Evolutionary conservation across 139 green algal species (phyloP).

Genomic region (Desmodesmus armatus): DNA sequence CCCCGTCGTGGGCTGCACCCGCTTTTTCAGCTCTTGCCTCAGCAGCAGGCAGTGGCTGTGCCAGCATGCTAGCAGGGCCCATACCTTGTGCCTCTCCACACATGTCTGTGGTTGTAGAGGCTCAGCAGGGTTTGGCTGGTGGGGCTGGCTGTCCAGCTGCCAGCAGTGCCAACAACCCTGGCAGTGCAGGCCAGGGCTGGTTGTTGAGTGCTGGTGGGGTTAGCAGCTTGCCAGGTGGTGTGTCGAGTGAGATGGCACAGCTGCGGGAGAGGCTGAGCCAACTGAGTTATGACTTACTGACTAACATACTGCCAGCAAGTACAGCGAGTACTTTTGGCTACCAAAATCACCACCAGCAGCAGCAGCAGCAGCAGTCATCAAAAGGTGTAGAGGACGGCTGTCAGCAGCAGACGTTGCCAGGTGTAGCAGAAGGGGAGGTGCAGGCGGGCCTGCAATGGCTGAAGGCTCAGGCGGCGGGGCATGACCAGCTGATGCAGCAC

Average conservation of each 20-base stretch:
- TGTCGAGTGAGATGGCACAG: neutral
- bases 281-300: constrained; percentile 31
- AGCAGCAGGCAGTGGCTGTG: no score
- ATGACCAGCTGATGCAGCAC: constrained; percentile 34
- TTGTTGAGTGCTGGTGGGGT: neutral
- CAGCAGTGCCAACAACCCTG: no score
- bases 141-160: neutral
- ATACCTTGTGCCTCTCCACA: no score
- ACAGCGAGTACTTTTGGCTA: neutral
- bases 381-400: neutral
- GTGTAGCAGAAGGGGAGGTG: neutral
- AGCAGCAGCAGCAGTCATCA: constrained; percentile 24
- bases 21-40: no score
- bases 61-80: no score
- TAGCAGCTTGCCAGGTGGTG: neutral
- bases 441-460: constrained; percentile 4
- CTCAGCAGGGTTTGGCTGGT: no score
- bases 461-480: constrained; percentile 12
- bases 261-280: constrained; percentile 10
- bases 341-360: neutral
- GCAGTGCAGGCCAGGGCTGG: no score
- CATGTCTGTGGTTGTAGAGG: no score
- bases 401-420: neutral
- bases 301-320: neutral
- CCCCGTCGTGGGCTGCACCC: no score